Base-by-base conservation (phyloP, 2,329 filamentous ascomycete genomes). In the Fusarium multiceps region DNA sequence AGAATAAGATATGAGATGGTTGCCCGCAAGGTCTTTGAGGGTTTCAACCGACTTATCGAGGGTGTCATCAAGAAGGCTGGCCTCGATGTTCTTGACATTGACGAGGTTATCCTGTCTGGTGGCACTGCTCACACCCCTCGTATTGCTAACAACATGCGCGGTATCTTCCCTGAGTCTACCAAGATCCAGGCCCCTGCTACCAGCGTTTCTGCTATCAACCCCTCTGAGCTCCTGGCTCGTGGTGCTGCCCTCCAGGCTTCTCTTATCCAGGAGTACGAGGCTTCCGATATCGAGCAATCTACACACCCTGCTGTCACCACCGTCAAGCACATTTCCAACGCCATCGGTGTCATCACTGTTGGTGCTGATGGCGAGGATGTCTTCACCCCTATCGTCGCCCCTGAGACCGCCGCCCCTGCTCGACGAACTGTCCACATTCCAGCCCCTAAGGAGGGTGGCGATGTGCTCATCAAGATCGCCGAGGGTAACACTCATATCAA, bases 211-310 rank as follows among this genome's bases (percentile, higher is more conserved):
- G 92, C 95, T 68, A 90, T 98, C 83, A 98, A 98, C 88, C 96
- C 96, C 69, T 96, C 93, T 6, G 95, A 98, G 84, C 87, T 98
- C 59, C 86, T 91, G 75, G 92, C 93, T 68, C 90, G 96, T 70
- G 96, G 96, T 78, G 96, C 96, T 66, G 95, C 96, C 32, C 93
- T 99, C 75, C 96, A 99, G 83, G 96, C 96, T 40, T 97, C 91
- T 65, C 85, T 99, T 69, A 93, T 99, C 80, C 90, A 94, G 81
- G 95, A 97, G 81, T 99, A 97, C 81, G 96, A 99, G 76, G 87
- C 89, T 73, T 90, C 93, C 72, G 95, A 98, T 78, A 97, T 99
- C 74, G 93, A 97, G 79, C 94, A 98, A 86, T 97, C 93, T 68
- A 97, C 94, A 49, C 95, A 99, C 85, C 91, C 96, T 55, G 93